Evolutionary conservation across 2,329 filamentous ascomycete species (phyloP).

Genomic region (Aspergillus proliferans): DNA sequence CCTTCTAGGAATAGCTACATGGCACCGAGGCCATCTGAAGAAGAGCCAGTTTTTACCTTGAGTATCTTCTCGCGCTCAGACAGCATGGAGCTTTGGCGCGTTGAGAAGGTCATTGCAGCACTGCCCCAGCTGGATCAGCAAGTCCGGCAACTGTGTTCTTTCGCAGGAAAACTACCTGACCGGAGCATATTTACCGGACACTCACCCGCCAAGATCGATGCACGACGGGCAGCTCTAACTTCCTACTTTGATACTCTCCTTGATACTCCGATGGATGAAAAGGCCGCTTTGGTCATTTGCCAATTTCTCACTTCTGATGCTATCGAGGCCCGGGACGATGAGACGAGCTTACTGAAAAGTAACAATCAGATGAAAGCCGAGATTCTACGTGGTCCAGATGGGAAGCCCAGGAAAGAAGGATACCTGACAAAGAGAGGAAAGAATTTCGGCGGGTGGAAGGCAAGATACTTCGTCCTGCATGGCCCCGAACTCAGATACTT

Average conservation of each 20-base stretch:
- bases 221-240: constrained; percentile 72
- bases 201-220: constrained; percentile 87
- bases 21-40: constrained; percentile 71
- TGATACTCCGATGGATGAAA: constrained; percentile 72
- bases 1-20: constrained; percentile 82
- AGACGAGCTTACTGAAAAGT: constrained; percentile 44
- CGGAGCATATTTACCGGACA: constrained; percentile 83
- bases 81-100: constrained; percentile 70
- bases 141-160: constrained; percentile 65
- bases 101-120: constrained; percentile 84
- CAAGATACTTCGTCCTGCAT: constrained; percentile 64
- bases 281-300: constrained; percentile 74
- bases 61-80: constrained; percentile 70
- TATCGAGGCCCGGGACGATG: constrained; percentile 49
- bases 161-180: constrained; percentile 74
- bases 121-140: constrained; percentile 76
- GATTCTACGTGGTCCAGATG: constrained; percentile 50
- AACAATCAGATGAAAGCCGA: constrained; percentile 25
- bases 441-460: constrained; percentile 99
- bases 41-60: constrained; percentile 89
- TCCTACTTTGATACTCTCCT: constrained; percentile 79
- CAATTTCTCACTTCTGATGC: constrained; percentile 71
- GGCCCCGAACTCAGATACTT: constrained; percentile 78
- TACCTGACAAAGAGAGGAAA: constrained; percentile 96
- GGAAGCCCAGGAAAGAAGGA: constrained; percentile 69